A percentile compares a stretch with the other conserved stretches of the same genome.
These are phyloP conservation scores for Starmerella roubikii DNA, from an alignment of 805 yeast species.

Conservation along the genomic window DNA sequence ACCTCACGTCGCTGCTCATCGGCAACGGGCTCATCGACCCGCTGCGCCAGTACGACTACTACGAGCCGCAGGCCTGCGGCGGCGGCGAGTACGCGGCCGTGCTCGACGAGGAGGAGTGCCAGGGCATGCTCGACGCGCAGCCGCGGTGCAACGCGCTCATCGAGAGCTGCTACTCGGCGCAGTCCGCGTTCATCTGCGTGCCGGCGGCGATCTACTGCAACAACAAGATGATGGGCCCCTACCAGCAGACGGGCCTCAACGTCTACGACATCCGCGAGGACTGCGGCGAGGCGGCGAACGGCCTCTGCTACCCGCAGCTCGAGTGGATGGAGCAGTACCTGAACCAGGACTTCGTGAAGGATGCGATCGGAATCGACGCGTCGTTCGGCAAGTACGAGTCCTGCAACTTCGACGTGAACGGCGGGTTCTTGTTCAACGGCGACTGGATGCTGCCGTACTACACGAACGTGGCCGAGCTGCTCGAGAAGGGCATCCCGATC, in stretches of 20 bases:
- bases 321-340: constrained; percentile 60
- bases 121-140: constrained; percentile 44
- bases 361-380: constrained; percentile 58
- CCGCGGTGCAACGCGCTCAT: constrained; percentile 65
- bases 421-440: constrained; percentile 55
- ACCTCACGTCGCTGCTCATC: constrained; percentile 63
- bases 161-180: constrained; percentile 56
- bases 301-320: constrained; percentile 61
- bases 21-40: constrained; percentile 91
- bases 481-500: constrained; percentile 62
- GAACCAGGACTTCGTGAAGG: constrained; percentile 58
- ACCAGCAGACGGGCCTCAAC: constrained; percentile 66
- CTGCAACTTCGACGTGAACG: constrained; percentile 66
- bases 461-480: constrained; percentile 40
- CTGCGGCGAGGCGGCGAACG: constrained; percentile 28
- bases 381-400: constrained; percentile 64
- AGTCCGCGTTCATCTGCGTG: constrained; percentile 66
- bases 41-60: constrained; percentile 59
- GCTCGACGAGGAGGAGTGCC: constrained; percentile 63
- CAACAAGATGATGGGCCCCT: constrained; percentile 57
- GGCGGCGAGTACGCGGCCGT: constrained; percentile 74
- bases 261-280: constrained; percentile 75
- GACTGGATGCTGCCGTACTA: constrained; percentile 58
- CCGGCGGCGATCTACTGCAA: constrained; percentile 86
- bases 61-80: constrained; percentile 93